Conservation (phyloP, 129 eudicot genomes). For the Deinandra increscens region DNA sequence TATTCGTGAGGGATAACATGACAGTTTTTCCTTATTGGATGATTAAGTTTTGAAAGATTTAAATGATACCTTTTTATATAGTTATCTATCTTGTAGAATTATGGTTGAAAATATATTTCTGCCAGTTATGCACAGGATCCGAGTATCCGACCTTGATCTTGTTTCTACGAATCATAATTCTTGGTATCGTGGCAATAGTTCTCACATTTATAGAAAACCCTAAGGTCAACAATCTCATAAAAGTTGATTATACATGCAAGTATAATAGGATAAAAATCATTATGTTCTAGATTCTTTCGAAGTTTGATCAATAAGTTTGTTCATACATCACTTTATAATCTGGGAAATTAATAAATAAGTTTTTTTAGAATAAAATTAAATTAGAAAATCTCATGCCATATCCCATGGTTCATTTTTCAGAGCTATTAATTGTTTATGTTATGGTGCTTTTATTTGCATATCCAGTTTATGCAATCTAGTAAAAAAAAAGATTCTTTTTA, state of each 20-base stretch:
- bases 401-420: slow-evolving; percentile 1
- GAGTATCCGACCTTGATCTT: neutral
- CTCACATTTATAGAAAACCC: neutral
- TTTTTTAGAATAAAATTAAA: neutral
- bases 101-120: neutral
- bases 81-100: neutral
- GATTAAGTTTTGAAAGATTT: neutral
- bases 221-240: neutral
- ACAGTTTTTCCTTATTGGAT: neutral
- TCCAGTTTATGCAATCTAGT: neutral
- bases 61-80: neutral
- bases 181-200: neutral
- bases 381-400: slow-evolving; percentile 9
- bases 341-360: neutral
- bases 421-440: slow-evolving; percentile 2
- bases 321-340: neutral
- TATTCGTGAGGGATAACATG: neutral
- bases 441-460: slow-evolving; percentile 9
- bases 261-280: neutral
- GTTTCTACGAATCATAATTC: neutral
- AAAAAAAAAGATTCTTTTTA: neutral
- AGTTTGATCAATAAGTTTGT: slow-evolving; percentile 12
- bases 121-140: neutral
- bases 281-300: neutral
- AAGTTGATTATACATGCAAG: neutral